Evolutionary conservation across 2,329 filamentous ascomycete species (phyloP).

Genomic region (Fusarium subtropicale): DNA sequence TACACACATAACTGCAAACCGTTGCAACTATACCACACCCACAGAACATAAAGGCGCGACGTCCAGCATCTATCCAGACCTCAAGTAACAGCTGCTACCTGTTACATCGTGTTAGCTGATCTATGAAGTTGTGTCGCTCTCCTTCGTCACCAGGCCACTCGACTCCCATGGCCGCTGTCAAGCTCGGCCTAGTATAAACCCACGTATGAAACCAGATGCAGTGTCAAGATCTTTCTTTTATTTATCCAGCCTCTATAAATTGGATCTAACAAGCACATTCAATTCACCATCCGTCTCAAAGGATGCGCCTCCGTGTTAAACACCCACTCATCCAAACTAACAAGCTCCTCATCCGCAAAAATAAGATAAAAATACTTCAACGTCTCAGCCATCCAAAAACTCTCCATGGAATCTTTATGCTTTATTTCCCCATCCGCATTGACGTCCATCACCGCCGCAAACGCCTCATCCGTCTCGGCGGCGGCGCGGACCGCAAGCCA

Average conservation of each 20-base stretch:
- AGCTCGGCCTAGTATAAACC: neutral
- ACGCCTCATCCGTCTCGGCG: slow-evolving; percentile 70
- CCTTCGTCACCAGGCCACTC: neutral
- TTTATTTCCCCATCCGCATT: slow-evolving; percentile 58
- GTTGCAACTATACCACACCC: no score
- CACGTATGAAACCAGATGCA: neutral
- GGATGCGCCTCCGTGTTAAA: slow-evolving; percentile 68
- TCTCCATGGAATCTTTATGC: slow-evolving; percentile 72
- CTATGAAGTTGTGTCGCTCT: neutral
- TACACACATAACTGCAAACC: neutral
- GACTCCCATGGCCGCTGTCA: neutral
- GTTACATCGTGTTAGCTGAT: neutral
- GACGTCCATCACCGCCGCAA: slow-evolving; percentile 75
- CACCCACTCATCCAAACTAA: slow-evolving; percentile 77
- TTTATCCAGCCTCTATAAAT: neutral
- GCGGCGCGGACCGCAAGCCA: slow-evolving; percentile 70
- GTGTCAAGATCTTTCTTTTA: neutral
- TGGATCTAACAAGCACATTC: neutral
- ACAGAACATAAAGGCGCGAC: no score
- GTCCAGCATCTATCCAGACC: no score
- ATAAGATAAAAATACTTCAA: slow-evolving; percentile 81
- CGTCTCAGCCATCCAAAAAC: slow-evolving; percentile 79
- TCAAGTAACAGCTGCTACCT: no score
- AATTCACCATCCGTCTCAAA: slow-evolving; percentile 43
- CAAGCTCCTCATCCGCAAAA: slow-evolving; percentile 71